A percentile compares a stretch with the other conserved stretches of the same genome.
Evolutionary conservation across 306 rosid species (phyloP).

Genomic region (Rosa persica): DNA sequence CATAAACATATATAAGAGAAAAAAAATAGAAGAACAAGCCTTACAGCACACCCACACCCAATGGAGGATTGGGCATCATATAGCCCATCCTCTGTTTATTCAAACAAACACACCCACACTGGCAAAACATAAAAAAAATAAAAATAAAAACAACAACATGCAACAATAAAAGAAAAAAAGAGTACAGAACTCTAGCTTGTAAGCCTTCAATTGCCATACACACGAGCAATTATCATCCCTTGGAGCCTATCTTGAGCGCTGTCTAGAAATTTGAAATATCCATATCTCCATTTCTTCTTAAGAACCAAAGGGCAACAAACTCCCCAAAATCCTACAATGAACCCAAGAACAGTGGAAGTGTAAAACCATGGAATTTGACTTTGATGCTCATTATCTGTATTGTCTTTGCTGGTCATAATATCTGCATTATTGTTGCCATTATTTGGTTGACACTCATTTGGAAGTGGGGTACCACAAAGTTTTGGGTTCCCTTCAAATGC

Average conservation of each 20-base stretch:
- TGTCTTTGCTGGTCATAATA: not conserved
- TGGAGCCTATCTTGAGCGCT: not conserved
- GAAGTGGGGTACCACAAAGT: not conserved
- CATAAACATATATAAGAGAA: too few relatives aligned
- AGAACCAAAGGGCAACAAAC: not conserved
- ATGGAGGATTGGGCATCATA: too few relatives aligned
- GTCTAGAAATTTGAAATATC: not conserved
- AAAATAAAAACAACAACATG: too few relatives aligned
- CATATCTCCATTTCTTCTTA: not conserved
- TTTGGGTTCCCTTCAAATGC: not conserved
- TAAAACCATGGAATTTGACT: not conserved
- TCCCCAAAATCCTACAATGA: slow-evolving; percentile 7
- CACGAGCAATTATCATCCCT: not conserved
- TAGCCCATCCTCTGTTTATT: too few relatives aligned
- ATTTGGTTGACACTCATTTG: not conserved
- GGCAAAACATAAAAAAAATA: not conserved
- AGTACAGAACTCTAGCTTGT: not conserved
- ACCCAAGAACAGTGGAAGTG: not conserved
- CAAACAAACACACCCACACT: not conserved
- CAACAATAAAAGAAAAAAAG: not conserved
- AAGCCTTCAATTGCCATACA: not conserved
- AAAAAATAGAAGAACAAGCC: too few relatives aligned
- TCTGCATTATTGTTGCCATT: too few relatives aligned
- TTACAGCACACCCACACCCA: too few relatives aligned
- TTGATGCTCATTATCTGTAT: not conserved